phyloP scores from a whole-genome alignment of 2,329 filamentous ascomycete genomes.

The Pestalotiopsis sp. region DNA sequence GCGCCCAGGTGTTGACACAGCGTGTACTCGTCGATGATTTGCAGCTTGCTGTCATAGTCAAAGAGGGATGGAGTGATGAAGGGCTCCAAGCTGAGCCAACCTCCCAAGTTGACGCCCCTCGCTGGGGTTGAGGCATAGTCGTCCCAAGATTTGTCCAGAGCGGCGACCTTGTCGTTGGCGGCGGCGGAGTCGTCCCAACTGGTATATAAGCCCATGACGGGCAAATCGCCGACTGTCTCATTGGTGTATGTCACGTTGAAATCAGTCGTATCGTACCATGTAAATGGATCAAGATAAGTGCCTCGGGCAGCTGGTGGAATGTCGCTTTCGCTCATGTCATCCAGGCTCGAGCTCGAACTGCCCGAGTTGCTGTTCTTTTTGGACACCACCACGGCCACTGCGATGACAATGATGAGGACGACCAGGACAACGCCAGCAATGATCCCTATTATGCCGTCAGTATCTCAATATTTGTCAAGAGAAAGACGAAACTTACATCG shows the following conservation, averaged over 20 bases:
- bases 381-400: constrained; percentile 65
- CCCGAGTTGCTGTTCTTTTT: constrained; percentile 55
- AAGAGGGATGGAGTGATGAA: constrained; percentile 96
- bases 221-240: constrained; percentile 80
- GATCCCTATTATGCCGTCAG: constrained; percentile 48
- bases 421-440: constrained; percentile 54
- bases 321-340: constrained; percentile 53
- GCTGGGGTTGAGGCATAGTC: constrained; percentile 78
- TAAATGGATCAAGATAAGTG: constrained; percentile 83
- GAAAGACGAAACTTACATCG: constrained; percentile 50
- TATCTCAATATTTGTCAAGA: constrained; percentile 15
- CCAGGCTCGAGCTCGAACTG: constrained; percentile 46
- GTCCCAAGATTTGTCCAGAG: constrained; percentile 74
- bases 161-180: constrained; percentile 79
- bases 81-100: constrained; percentile 91
- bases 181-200: constrained; percentile 81
- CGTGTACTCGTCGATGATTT: constrained; percentile 87
- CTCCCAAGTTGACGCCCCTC: constrained; percentile 88
- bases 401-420: constrained; percentile 67
- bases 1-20: constrained; percentile 71
- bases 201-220: constrained; percentile 84
- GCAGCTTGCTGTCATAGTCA: constrained; percentile 60
- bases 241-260: constrained; percentile 96
- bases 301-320: constrained; percentile 70
- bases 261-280: constrained; percentile 85